Base-by-base conservation (phyloP, 1,284 basidiomycete species). In the Ceratobasidium sp. region DNA sequence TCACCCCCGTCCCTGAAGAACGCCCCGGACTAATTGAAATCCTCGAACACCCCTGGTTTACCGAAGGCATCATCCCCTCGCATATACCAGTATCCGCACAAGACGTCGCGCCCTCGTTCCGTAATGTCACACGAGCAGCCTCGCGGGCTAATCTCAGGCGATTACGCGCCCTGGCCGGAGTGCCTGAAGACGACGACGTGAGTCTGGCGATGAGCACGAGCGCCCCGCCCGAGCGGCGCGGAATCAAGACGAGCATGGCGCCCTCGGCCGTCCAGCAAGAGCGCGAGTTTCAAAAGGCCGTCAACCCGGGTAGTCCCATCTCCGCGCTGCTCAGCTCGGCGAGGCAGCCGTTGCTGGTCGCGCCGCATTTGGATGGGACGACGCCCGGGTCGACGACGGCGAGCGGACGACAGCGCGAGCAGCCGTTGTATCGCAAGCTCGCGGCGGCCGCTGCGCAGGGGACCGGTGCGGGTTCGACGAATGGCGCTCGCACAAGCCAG, bases 241-340 rank as follows among this genome's bases (percentile, higher is more conserved):
- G 32, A 45, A 72, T 64, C 49, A 70, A 69, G 29, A 52, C 58
- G 32, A 57, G 62, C 47, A 67, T 62, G 31, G 70, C 64, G 25
- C 67, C 70, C 7, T 65, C 70, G 7, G 77, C 77, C 27, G 77
- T 76, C 25, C 91, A 94, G 75, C 93, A 96, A 77, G 96, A 99
- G 84, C 89, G 91, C 76, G 96, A 98, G 78, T 96, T 97, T 86
- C 89, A 94, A 80, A 90, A 91, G 74, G 97, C 95, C 1, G 92
- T 98, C 2, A 92, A 96, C 77, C 97, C 96, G 3, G 94, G 93
- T 58, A 93, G 90, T 73, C 96, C 97, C 0, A 96, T 99, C 71
- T 94, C 93, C 22, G 93, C 93, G 4, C 82, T 99, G 62, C 86
- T 99, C 75, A 91, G 85, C 73, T 94, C 93, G 0, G 95, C 95